Percentiles rank a stretch among this genome's conserved stretches.
These are phyloP conservation scores for Chiua virens DNA, from an alignment of 768 basidiomycete genomes.

Conservation along the genomic window DNA sequence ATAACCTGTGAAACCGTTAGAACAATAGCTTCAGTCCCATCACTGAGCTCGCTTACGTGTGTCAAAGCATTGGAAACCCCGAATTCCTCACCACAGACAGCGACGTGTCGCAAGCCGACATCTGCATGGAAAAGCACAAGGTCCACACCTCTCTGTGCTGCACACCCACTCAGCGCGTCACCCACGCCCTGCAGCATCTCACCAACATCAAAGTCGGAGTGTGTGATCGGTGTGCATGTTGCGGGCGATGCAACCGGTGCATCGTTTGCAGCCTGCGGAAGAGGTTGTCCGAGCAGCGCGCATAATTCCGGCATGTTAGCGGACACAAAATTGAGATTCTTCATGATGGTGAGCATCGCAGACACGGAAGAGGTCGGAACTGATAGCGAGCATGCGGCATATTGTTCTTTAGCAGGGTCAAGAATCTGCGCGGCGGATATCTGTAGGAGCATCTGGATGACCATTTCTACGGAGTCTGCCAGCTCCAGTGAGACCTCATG, in stretches of 20 bases:
- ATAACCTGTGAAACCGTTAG: constrained; percentile 56
- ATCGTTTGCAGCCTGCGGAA: constrained; percentile 16
- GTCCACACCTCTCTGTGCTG: constrained; percentile 84
- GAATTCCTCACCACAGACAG: constrained; percentile 82
- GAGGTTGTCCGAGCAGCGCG: constrained; percentile 13
- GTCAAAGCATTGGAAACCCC: constrained; percentile 78
- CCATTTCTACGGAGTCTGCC: constrained; percentile 87
- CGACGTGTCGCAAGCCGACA: constrained; percentile 82
- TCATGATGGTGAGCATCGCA: constrained; percentile 88
- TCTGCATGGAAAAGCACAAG: constrained; percentile 90
- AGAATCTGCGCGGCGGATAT: constrained; percentile 87
- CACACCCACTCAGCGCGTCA: constrained; percentile 81
- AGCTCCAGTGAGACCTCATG: constrained; percentile 81
- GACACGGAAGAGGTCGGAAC: constrained; percentile 87
- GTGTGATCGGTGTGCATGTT: constrained; percentile 15
- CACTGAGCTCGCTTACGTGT: constrained; percentile 60
- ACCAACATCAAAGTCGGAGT: constrained; percentile 85
- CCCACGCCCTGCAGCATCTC: constrained; percentile 89
- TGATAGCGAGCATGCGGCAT: constrained; percentile 83
- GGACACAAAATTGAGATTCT: constrained; percentile 89
- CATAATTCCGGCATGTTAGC: constrained; percentile 65
- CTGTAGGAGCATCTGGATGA: constrained; percentile 89
- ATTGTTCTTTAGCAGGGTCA: constrained; percentile 91
- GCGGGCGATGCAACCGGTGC: constrained; percentile 18
- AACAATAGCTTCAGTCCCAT: constrained; percentile 1